Percentiles rank a stretch among this genome's conserved stretches.
phyloP scores from a whole-genome alignment of 768 basidiomycete genomes.

The Serendipita sp. region DNA sequence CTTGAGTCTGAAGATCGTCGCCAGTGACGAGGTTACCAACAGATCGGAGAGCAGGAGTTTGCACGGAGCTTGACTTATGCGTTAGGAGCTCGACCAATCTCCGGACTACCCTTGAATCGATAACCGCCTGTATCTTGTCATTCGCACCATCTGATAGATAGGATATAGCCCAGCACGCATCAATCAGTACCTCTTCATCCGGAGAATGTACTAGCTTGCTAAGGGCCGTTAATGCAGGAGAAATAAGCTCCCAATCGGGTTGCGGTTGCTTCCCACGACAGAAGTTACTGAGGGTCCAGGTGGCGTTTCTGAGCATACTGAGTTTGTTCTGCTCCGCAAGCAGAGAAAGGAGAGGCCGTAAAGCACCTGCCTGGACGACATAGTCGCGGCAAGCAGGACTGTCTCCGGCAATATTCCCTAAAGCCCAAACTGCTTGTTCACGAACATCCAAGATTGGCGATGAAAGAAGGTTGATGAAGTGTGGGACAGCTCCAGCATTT shows the following conservation, averaged over 20 bases:
- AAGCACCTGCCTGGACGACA: conserved; percentile 83
- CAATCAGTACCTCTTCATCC: conserved; percentile 97
- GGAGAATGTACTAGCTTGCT: conserved; percentile 98
- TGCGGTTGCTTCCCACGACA: conserved; percentile 97
- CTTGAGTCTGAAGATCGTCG: conserved; percentile 97
- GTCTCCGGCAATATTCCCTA: conserved; percentile 98
- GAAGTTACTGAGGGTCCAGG: conserved; percentile 99
- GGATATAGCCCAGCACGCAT: conserved; percentile 99
- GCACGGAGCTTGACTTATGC: conserved; percentile 81
- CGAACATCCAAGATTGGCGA: conserved; percentile 77
- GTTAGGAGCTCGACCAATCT: conserved; percentile 94
- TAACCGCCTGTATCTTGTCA: conserved; percentile 99
- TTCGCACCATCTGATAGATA: conserved; percentile 98
- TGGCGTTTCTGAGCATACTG: conserved; percentile 92
- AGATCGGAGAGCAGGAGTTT: conserved; percentile 94
- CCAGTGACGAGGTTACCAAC: conserved; percentile 99
- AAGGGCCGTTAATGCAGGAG: conserved; percentile 88
- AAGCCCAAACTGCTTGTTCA: conserved; percentile 98
- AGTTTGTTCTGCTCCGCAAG: conserved; percentile 96
- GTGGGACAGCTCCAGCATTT: conserved; percentile 81
- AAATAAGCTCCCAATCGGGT: conserved; percentile 95
- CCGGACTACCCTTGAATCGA: conserved; percentile 94
- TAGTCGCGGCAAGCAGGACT: conserved; percentile 96
- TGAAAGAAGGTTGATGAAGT: conserved; percentile 82
- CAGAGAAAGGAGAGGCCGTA: conserved; percentile 78